Percentiles rank a stretch among this genome's conserved stretches.
phyloP scores from a whole-genome alignment of 2,329 filamentous ascomycete species.

The Rugonectria rugulosa region DNA sequence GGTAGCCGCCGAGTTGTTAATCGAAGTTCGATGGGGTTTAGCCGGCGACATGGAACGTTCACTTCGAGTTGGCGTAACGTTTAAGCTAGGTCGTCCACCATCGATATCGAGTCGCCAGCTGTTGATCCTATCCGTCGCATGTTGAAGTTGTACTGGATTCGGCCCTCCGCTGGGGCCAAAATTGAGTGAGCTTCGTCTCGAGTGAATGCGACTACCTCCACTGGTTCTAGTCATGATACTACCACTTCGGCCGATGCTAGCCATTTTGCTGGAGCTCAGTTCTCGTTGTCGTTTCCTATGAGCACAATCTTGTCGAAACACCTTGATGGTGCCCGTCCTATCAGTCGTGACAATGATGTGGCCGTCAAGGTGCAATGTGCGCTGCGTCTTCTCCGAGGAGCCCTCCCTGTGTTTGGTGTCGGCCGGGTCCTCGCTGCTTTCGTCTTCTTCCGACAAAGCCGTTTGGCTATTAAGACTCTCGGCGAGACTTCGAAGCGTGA shows the following conservation, averaged over 20 bases:
- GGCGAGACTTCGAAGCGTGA: slow-evolving; percentile 79
- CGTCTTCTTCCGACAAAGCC: slow-evolving; percentile 46
- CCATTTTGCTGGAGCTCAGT: slow-evolving; percentile 74
- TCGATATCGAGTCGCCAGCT: slow-evolving; percentile 81
- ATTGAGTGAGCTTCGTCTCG: slow-evolving; percentile 62
- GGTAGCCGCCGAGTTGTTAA: slow-evolving; percentile 48
- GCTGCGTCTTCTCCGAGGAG: slow-evolving; percentile 78
- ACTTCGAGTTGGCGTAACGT: slow-evolving; percentile 52
- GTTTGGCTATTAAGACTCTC: slow-evolving; percentile 61
- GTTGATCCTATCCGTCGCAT: slow-evolving; percentile 77
- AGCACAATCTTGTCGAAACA: slow-evolving; percentile 95
- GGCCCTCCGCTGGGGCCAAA: slow-evolving; percentile 33
- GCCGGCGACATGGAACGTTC: slow-evolving; percentile 65
- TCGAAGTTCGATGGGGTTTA: slow-evolving; percentile 50
- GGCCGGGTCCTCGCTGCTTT: slow-evolving; percentile 43
- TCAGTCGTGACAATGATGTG: slow-evolving; percentile 95
- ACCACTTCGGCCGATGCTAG: slow-evolving; percentile 65
- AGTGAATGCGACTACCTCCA: slow-evolving; percentile 55
- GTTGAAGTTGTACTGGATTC: slow-evolving; percentile 41
- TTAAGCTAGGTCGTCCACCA: slow-evolving; percentile 47
- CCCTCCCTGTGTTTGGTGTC: slow-evolving; percentile 63
- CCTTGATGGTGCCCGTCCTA: slow-evolving; percentile 86
- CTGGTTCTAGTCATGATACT: slow-evolving; percentile 64
- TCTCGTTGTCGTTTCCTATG: slow-evolving; percentile 79
- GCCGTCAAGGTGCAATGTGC: slow-evolving; percentile 78